Evolutionary conservation across 805 yeast genomes (phyloP), one percentile per base, ranked within the genome.

Genomic region (Candida wancherniae): DNA sequence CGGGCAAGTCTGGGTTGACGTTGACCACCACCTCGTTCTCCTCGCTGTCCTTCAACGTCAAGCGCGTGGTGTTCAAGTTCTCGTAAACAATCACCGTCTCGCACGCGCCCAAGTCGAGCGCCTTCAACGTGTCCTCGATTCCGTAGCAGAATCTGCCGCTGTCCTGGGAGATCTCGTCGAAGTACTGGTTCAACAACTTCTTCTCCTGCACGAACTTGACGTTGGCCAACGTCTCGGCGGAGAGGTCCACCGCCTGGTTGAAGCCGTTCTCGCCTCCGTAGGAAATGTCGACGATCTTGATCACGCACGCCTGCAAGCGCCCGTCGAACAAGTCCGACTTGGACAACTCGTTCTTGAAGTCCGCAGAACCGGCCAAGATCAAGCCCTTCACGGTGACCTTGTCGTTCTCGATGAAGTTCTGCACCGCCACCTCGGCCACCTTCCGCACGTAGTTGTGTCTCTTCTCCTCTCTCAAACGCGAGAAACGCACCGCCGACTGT

Each of bases 211-310:
- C 90, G 58, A 92, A 92, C 63, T 92, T 92, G 48, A 92, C 99
- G 59, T 90, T 92, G 29, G 97, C 83, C 55, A 92, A 73, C 16
- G 98, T 84, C 71, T 92, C 99, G 18, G 97, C 95, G 19, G 97
- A 84, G 47, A 92, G 73, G 64, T 92, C 98, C 51, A 92, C 94
- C 26, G 99, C 99, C 71, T 92, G 99, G 69, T 92, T 92, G 72
- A 92, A 92, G 27, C 99, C 99, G 59, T 92, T 92, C 66, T 92
- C 98, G 58, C 99, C 98, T 63, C 99, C 99, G 55, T 92, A 92
- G 3, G 97, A 88, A 35, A 92, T 84, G 70, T 92, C 99, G 34
- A 94, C 98, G 57, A 88, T 75, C 61, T 87, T 85, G 40, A 92
- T 74, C 51, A 92, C 79, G 63, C 87, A 88, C 29, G 83, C 80